Conservation (phyloP, 768 basidiomycete genomes). For the Leccinum rimulosum region DNA sequence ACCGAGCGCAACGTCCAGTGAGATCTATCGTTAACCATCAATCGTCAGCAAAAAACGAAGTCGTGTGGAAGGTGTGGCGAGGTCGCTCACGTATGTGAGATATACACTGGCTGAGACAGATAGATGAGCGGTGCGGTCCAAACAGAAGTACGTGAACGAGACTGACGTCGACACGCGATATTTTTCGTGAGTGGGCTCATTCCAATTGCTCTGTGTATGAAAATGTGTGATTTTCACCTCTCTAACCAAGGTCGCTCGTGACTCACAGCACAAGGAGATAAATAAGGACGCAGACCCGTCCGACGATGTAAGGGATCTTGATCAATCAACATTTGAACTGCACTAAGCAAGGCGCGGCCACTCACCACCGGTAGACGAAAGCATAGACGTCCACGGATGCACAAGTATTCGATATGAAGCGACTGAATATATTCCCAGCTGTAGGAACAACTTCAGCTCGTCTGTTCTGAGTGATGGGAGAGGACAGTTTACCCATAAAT, state of each 20-base stretch:
- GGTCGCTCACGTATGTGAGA: conserved; percentile 6
- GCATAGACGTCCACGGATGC: conserved; percentile 13
- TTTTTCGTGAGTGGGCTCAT: neutral
- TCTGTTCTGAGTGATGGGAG: neutral
- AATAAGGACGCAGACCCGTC: conserved; percentile 11
- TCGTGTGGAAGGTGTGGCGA: no score
- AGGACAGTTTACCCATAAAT: conserved; percentile 17
- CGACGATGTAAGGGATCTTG: conserved; percentile 24
- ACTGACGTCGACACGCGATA: conserved; percentile 16
- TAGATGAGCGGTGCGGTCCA: neutral
- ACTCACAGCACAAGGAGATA: conserved; percentile 15
- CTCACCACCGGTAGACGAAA: conserved; percentile 24
- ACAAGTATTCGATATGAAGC: conserved; percentile 12
- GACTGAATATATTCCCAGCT: conserved; percentile 27
- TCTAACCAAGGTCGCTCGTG: neutral
- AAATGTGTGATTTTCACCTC: neutral
- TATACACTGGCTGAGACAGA: conserved; percentile 1
- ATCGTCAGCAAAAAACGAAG: neutral
- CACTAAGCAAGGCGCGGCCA: neutral
- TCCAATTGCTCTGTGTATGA: conserved; percentile 1
- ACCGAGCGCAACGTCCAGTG: conserved; percentile 6
- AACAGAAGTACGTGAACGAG: neutral
- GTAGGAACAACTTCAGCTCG: neutral
- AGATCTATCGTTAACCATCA: neutral
- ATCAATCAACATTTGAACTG: neutral